phyloP scores from a whole-genome alignment of 768 basidiomycete genomes.

The Rhizopogon rudus region DNA sequence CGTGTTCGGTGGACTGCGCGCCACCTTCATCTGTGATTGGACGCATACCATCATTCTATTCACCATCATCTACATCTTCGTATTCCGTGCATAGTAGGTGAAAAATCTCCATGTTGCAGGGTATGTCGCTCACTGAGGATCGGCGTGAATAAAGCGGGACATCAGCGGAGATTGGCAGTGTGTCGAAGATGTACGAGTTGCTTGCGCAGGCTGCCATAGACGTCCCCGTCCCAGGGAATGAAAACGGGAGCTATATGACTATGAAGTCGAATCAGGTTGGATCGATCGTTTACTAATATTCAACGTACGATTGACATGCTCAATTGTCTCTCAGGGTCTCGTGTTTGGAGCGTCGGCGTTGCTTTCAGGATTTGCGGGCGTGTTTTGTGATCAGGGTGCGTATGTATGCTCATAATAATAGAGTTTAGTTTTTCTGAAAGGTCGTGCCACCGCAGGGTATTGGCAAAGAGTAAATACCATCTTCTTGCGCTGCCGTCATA shows the following conservation, averaged over 20 bases:
- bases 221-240: slow-evolving; percentile 9
- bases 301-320: neutral
- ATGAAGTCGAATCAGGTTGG: slow-evolving; percentile 14
- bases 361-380: slow-evolving; percentile 27
- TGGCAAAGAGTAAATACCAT: slow-evolving; percentile 30
- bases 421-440: neutral
- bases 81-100: slow-evolving; percentile 12
- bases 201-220: slow-evolving; percentile 12
- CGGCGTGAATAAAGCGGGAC: slow-evolving; percentile 28
- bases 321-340: slow-evolving; percentile 9
- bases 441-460: slow-evolving; percentile 21
- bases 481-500: neutral
- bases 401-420: neutral
- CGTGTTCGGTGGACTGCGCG: slow-evolving; percentile 16
- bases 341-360: slow-evolving; percentile 21
- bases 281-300: too few relatives aligned
- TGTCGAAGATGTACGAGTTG: slow-evolving; percentile 10
- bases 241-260: slow-evolving; percentile 16
- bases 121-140: neutral
- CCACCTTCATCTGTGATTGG: slow-evolving; percentile 20
- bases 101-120: neutral
- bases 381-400: slow-evolving; percentile 32
- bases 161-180: slow-evolving; percentile 65
- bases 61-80: slow-evolving; percentile 19
- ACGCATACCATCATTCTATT: slow-evolving; percentile 27